phyloP scores from a whole-genome alignment of 495 filamentous ascomycete genomes.

The Parathielavia appendiculata region DNA sequence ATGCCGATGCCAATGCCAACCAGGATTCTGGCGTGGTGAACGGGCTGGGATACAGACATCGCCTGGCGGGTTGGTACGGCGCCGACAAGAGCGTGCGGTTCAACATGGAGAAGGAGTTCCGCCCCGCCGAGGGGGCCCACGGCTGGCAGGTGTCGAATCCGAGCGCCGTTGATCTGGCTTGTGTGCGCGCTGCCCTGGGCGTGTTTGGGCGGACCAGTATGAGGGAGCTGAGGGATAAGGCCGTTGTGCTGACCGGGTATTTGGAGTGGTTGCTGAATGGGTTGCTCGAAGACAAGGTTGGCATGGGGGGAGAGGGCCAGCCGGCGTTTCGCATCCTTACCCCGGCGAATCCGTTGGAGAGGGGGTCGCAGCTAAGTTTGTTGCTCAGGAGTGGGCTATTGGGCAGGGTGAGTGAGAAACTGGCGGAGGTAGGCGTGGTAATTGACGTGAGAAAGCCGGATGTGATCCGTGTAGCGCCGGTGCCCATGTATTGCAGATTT shows the following conservation, averaged over 20 bases:
- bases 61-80: conserved; percentile 86
- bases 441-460: conserved; percentile 86
- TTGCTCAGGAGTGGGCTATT: conserved; percentile 62
- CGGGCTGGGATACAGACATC: conserved; percentile 37
- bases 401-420: conserved; percentile 57
- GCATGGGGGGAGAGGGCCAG: conserved; percentile 37
- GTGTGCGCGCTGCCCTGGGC: conserved; percentile 68
- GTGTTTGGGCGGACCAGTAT: conserved; percentile 72
- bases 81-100: conserved; percentile 71
- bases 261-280: conserved; percentile 60
- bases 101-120: conserved; percentile 72
- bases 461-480: conserved; percentile 84
- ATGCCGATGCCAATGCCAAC: not conserved
- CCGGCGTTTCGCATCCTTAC: conserved; percentile 73
- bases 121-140: conserved; percentile 62
- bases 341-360: conserved; percentile 60
- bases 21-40: conserved; percentile 12
- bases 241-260: conserved; percentile 69
- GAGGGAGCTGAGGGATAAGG: conserved; percentile 64
- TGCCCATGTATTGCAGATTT: conserved; percentile 84
- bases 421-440: conserved; percentile 68
- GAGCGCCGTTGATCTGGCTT: conserved; percentile 58
- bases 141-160: conserved; percentile 70
- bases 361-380: conserved; percentile 85
- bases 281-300: conserved; percentile 17